Evolutionary conservation across 768 basidiomycete species (phyloP).

Genomic region (Mycena leptocephala): DNA sequence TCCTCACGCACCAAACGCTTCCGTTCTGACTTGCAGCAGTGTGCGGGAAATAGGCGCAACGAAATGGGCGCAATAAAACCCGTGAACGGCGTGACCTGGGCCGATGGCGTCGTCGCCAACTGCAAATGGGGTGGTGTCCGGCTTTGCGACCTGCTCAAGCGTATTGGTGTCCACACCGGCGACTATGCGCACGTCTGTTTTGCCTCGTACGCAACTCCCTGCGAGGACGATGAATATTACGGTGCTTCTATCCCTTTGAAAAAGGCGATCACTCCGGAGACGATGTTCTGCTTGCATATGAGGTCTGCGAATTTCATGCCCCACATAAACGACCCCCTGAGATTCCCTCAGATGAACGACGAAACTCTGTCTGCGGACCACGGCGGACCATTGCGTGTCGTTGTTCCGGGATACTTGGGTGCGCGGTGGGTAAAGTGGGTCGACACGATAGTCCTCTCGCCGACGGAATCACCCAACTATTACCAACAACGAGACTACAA

Average conservation of each 20-base stretch:
- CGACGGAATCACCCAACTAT: constrained; percentile 74
- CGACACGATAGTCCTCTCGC: constrained; percentile 70
- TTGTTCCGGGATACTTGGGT: constrained; percentile 78
- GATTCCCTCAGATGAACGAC: constrained; percentile 72
- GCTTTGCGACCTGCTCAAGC: constrained; percentile 70
- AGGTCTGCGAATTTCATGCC: constrained; percentile 48
- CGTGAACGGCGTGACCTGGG: constrained; percentile 76
- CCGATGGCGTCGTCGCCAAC: constrained; percentile 80
- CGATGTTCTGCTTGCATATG: constrained; percentile 75
- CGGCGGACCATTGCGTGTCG: constrained; percentile 77
- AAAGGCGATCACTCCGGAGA: constrained; percentile 63
- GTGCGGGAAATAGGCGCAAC: constrained; percentile 78
- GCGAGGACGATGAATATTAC: constrained; percentile 75
- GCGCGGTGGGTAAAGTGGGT: constrained; percentile 88
- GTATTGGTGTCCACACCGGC: constrained; percentile 54
- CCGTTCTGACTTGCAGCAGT: constrained; percentile 50
- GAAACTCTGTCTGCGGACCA: constrained; percentile 72
- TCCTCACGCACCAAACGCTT: background rate
- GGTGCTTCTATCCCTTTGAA: constrained; percentile 75
- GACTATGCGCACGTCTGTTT: constrained; percentile 71
- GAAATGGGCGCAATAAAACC: constrained; percentile 75
- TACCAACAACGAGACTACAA: constrained; percentile 85
- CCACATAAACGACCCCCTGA: background rate
- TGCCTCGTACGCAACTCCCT: constrained; percentile 71
- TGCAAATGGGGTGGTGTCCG: constrained; percentile 77